These are phyloP conservation scores for Cyanodermella asteris DNA, from an alignment of 2,329 filamentous ascomycete genomes.

Conservation along the genomic window DNA sequence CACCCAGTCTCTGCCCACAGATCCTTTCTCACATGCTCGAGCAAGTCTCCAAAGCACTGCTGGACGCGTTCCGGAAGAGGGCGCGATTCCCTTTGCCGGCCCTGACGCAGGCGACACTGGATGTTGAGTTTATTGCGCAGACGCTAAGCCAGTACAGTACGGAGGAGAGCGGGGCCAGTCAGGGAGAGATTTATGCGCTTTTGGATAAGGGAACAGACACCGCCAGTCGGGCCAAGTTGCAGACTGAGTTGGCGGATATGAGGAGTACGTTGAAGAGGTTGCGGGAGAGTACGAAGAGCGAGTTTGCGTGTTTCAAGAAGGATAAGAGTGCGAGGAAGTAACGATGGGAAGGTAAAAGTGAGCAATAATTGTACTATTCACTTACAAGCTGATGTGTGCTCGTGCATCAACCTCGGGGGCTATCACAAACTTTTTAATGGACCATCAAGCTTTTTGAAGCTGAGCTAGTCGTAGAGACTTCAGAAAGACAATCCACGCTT, in stretches of 20 bases:
- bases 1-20: conserved; percentile 51
- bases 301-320: conserved; percentile 72
- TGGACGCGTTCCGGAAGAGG: conserved; percentile 52
- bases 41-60: conserved; percentile 55
- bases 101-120: conserved; percentile 90
- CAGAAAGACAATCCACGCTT: no score
- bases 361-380: no score
- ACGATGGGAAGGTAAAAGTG: neutral
- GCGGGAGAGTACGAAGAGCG: conserved; percentile 58
- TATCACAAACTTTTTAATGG: no score
- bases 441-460: no score
- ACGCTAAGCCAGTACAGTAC: conserved; percentile 79
- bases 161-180: conserved; percentile 55
- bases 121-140: conserved; percentile 92
- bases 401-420: no score
- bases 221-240: conserved; percentile 54
- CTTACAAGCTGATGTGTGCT: no score
- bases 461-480: no score
- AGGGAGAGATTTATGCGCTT: conserved; percentile 80
- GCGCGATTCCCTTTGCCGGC: conserved; percentile 51
- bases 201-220: conserved; percentile 78
- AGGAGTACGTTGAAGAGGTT: conserved; percentile 65
- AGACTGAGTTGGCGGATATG: conserved; percentile 79
- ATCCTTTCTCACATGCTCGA: conserved; percentile 77
- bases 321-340: conserved; percentile 1